Conservation (phyloP, 2,329 filamentous ascomycete species). For the Thielaviopsis populi region DNA sequence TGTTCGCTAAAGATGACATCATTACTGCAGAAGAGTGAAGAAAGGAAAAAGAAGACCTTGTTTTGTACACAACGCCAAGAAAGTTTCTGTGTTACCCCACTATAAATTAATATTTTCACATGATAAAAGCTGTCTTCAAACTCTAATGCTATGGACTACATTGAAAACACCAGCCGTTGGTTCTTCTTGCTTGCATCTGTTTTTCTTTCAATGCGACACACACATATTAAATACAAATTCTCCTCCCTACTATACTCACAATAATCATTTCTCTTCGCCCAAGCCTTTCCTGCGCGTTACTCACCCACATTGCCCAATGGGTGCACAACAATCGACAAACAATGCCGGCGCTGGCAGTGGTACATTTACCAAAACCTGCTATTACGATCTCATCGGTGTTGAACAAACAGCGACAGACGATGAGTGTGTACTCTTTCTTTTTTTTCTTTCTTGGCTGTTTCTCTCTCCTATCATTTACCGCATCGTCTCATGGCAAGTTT, state of each 20-base stretch:
- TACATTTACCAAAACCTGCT: slow-evolving; percentile 50
- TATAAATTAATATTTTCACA: background rate
- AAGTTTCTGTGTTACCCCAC: background rate
- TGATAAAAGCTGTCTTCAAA: background rate
- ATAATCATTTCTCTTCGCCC: background rate
- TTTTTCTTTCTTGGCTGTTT: background rate
- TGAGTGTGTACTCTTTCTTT: slow-evolving; percentile 42
- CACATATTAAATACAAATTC: too few species aligned
- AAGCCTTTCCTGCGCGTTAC: background rate
- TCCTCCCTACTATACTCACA: too few species aligned
- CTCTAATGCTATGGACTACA: background rate
- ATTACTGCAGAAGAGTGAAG: background rate
- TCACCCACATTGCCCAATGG: slow-evolving; percentile 28
- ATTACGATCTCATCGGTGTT: slow-evolving; percentile 72
- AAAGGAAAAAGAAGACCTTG: background rate
- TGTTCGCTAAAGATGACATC: background rate
- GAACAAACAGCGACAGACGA: slow-evolving; percentile 61
- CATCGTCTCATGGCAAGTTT: background rate
- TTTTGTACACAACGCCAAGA: background rate
- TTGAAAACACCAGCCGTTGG: too few species aligned
- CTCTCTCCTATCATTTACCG: background rate
- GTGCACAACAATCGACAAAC: slow-evolving; percentile 39
- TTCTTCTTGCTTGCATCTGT: too few species aligned
- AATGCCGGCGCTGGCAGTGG: slow-evolving; percentile 22
- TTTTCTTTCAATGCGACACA: too few species aligned